These are phyloP conservation scores for Orbilia javanica DNA, from an alignment of 2,329 filamentous ascomycete genomes.

Conservation along the genomic window DNA sequence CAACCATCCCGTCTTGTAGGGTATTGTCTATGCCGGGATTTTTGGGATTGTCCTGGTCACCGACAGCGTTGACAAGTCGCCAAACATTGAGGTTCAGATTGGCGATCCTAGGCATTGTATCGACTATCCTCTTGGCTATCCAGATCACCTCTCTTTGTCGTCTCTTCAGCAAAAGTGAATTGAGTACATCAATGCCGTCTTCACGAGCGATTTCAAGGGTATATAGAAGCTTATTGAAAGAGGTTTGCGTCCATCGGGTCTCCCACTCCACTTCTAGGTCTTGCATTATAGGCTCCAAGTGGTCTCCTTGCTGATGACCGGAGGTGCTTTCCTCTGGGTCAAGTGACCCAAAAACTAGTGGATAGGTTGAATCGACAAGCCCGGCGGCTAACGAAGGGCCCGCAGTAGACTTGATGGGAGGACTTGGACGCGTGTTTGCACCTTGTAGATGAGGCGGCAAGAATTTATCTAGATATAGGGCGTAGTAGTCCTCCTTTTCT, in stretches of 20 bases:
- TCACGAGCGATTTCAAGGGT: conserved; percentile 56
- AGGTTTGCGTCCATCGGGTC: conserved; percentile 29
- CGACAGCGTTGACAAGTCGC: conserved; percentile 38
- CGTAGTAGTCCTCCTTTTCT: conserved; percentile 52
- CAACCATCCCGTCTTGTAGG: conserved; percentile 39
- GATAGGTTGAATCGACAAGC: conserved; percentile 43
- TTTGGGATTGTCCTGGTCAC: conserved; percentile 42
- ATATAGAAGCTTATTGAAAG: conserved; percentile 48
- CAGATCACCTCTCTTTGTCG: conserved; percentile 48
- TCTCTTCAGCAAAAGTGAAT: conserved; percentile 41
- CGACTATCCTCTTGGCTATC: conserved; percentile 45
- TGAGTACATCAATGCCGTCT: conserved; percentile 49
- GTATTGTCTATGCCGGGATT: conserved; percentile 36
- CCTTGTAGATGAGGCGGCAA: conserved; percentile 47
- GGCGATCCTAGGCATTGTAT: conserved; percentile 22
- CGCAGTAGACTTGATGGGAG: conserved; percentile 22
- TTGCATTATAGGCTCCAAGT: conserved; percentile 21
- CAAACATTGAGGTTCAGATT: conserved; percentile 42
- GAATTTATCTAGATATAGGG: conserved; percentile 52
- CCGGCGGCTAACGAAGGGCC: neutral
- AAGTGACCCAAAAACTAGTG: conserved; percentile 33
- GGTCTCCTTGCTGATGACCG: neutral
- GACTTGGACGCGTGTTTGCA: conserved; percentile 40
- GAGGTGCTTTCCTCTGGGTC: neutral
- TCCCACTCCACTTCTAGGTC: conserved; percentile 51